These are phyloP conservation scores for Nymphaea thermarum DNA, from an alignment of 164 flowering plant genomes.

Conservation along the genomic window DNA sequence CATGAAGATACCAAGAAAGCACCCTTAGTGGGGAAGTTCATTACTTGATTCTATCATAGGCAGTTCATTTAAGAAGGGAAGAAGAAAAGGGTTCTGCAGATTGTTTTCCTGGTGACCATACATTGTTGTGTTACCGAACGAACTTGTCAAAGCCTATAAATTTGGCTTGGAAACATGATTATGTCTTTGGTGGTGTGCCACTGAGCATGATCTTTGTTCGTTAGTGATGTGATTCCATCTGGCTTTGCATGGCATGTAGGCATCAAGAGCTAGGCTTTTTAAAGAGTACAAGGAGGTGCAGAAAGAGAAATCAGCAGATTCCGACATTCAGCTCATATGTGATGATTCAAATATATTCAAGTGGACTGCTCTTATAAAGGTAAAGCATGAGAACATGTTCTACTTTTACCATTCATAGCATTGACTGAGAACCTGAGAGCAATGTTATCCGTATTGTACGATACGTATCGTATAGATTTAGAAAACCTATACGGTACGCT, in stretches of 20 bases:
- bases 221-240: background rate
- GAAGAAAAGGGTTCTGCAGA: background rate
- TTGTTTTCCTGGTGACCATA: background rate
- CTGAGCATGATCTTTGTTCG: background rate
- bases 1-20: too few relatives aligned
- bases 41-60: background rate
- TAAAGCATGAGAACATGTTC: slow-evolving; percentile 2
- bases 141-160: too few relatives aligned
- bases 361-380: slow-evolving; percentile 97
- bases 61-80: background rate
- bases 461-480: too few relatives aligned
- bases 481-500: too few relatives aligned
- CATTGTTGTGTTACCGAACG: background rate
- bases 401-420: too few relatives aligned
- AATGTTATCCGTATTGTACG: too few relatives aligned
- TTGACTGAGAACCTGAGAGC: too few relatives aligned
- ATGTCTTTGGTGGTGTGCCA: background rate
- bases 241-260: slow-evolving; percentile 21
- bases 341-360: slow-evolving; percentile 92
- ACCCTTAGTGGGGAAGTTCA: background rate
- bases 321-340: slow-evolving; percentile 86
- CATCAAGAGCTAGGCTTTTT: slow-evolving; percentile 83
- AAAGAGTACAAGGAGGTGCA: slow-evolving; percentile 96
- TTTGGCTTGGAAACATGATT: too few relatives aligned
- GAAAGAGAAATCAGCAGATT: slow-evolving; percentile 73